These are phyloP conservation scores for Boletus mariae DNA, from an alignment of 1,284 basidiomycete genomes.

Conservation along the genomic window DNA sequence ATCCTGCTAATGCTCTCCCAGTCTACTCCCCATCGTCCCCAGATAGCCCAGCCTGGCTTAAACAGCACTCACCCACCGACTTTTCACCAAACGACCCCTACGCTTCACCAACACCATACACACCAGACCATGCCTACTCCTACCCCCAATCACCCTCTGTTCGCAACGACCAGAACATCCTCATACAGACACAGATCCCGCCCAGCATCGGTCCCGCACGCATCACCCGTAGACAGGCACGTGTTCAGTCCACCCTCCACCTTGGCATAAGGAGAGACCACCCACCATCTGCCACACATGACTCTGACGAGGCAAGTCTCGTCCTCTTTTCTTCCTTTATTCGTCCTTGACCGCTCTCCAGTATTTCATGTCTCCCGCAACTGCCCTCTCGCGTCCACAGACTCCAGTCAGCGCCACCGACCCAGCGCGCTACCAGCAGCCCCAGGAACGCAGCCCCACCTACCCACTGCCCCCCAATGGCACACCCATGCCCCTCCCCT, in stretches of 20 bases:
- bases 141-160: slow-evolving; percentile 31
- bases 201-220: slow-evolving; percentile 56
- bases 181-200: slow-evolving; percentile 41
- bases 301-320: slow-evolving; percentile 35
- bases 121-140: slow-evolving; percentile 34
- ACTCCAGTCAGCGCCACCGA: slow-evolving; percentile 38
- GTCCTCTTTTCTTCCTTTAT: neutral
- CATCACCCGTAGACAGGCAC: slow-evolving; percentile 44
- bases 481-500: slow-evolving; percentile 22
- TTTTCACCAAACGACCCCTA: slow-evolving; percentile 31
- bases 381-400: slow-evolving; percentile 40
- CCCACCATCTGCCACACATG: slow-evolving; percentile 17
- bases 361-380: slow-evolving; percentile 33
- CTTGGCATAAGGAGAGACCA: slow-evolving; percentile 33
- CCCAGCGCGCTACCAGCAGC: slow-evolving; percentile 19
- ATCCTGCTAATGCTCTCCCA: slow-evolving; percentile 27
- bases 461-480: slow-evolving; percentile 19
- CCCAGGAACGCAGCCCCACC: slow-evolving; percentile 19
- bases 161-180: slow-evolving; percentile 29
- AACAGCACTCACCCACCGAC: slow-evolving; percentile 28
- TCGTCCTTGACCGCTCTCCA: slow-evolving; percentile 15
- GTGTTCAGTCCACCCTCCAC: slow-evolving; percentile 37
- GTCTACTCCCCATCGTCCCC: slow-evolving; percentile 33
- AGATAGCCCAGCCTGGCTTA: slow-evolving; percentile 30
- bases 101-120: slow-evolving; percentile 31